phyloP scores from a whole-genome alignment of 1,284 basidiomycete genomes.

The Meripilus lineatus region DNA sequence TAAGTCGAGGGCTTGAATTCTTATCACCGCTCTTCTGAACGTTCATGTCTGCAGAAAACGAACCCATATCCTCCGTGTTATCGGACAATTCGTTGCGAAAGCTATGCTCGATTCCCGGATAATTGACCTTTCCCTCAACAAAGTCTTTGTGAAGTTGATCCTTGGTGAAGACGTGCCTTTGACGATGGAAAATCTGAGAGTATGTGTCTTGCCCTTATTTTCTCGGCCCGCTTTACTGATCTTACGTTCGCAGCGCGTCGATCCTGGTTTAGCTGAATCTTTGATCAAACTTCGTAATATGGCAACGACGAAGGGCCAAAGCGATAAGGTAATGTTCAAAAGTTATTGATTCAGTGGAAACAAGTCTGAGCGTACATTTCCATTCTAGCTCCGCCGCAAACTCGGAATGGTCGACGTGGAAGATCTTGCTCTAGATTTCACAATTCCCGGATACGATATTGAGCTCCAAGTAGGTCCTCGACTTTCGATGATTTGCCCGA shows the following conservation, averaged over 20 bases:
- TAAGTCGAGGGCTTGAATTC: slow-evolving; percentile 38
- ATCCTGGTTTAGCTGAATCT: slow-evolving; percentile 81
- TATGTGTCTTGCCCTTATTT: slow-evolving; percentile 28
- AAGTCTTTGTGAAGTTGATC: slow-evolving; percentile 85
- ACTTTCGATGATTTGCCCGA: slow-evolving; percentile 2
- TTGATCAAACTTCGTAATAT: slow-evolving; percentile 74
- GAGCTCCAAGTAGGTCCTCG: slow-evolving; percentile 70
- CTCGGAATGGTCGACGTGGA: slow-evolving; percentile 64
- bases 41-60: slow-evolving; percentile 48
- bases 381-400: slow-evolving; percentile 46
- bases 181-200: slow-evolving; percentile 78
- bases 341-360: too few relatives aligned
- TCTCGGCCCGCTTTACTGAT: not conserved
- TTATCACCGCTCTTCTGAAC: slow-evolving; percentile 6
- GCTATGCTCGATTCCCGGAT: slow-evolving; percentile 96
- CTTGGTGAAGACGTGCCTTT: slow-evolving; percentile 83
- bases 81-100: slow-evolving; percentile 98
- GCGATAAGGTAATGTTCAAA: slow-evolving; percentile 54
- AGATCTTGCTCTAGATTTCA: slow-evolving; percentile 92
- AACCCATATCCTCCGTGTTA: slow-evolving; percentile 81
- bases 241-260: slow-evolving; percentile 56
- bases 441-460: slow-evolving; percentile 91
- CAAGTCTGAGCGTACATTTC: too few relatives aligned
- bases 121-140: slow-evolving; percentile 93
- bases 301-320: slow-evolving; percentile 25